These are phyloP conservation scores for Blepharisma japonicum DNA, from an alignment of 73 alveolate species.

Conservation along the genomic window DNA sequence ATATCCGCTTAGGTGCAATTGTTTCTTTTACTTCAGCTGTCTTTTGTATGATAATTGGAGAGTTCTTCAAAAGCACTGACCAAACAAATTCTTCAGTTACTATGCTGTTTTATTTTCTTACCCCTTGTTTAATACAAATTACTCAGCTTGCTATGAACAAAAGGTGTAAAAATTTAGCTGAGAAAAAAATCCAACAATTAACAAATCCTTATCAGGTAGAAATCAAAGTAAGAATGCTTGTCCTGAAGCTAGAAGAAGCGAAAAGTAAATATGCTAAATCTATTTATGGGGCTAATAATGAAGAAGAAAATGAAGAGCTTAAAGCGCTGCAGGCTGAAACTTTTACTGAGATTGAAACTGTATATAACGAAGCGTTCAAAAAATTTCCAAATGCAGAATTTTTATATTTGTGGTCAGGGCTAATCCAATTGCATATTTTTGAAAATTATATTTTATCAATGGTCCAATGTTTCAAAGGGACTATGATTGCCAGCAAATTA, in stretches of 20 bases:
- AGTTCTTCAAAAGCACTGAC: conserved; percentile 1
- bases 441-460: background rate
- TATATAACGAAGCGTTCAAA: background rate
- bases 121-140: conserved; percentile 2
- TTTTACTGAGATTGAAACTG: background rate
- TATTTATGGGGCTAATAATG: background rate
- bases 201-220: conserved; percentile 15
- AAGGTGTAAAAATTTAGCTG: background rate
- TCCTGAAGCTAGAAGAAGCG: background rate
- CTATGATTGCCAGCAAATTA: background rate
- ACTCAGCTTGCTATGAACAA: background rate
- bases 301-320: background rate
- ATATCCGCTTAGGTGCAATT: background rate
- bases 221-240: conserved; percentile 14
- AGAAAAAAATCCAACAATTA: background rate
- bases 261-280: background rate
- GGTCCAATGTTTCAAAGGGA: conserved; percentile 12
- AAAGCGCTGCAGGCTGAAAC: conserved; percentile 4
- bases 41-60: conserved; percentile 8
- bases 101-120: background rate
- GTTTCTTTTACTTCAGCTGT: background rate
- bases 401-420: conserved; percentile 17
- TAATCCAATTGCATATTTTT: background rate
- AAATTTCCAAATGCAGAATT: background rate
- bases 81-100: background rate